Evolutionary conservation across 768 basidiomycete genomes (phyloP).

Genomic region (Omphalotus guepiniiformis): DNA sequence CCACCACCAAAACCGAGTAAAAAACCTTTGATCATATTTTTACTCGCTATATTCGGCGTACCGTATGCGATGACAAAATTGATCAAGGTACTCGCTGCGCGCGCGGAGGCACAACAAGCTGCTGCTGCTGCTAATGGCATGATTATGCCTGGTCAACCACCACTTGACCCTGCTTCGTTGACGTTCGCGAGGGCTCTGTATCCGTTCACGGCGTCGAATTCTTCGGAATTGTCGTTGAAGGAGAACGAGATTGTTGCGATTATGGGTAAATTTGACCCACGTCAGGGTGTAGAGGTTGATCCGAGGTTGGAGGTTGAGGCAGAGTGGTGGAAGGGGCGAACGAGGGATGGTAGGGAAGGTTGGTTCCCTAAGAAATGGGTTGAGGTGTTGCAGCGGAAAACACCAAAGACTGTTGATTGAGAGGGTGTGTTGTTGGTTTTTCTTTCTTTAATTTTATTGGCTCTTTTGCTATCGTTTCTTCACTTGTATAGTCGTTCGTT

Average conservation of each 20-base stretch:
- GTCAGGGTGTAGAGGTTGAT: constrained; percentile 64
- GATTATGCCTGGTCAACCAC: constrained; percentile 41
- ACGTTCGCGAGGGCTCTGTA: constrained; percentile 83
- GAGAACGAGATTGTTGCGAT: constrained; percentile 94
- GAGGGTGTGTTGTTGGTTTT: no score
- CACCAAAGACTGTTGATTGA: constrained; percentile 3
- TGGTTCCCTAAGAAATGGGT: constrained; percentile 96
- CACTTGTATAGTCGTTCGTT: no score
- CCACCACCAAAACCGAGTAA: constrained; percentile 63
- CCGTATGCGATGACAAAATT: constrained; percentile 93
- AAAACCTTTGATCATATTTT: constrained; percentile 90
- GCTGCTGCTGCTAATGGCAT: constrained; percentile 26
- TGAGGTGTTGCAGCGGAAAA: constrained; percentile 54
- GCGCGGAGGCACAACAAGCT: constrained; percentile 47
- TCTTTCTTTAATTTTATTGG: no score
- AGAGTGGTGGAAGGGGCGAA: constrained; percentile 96
- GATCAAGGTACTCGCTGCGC: constrained; percentile 69
- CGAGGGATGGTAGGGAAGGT: constrained; percentile 85
- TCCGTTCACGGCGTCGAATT: constrained; percentile 69
- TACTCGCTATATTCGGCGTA: constrained; percentile 88
- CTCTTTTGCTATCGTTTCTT: no score
- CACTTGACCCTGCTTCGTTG: constrained; percentile 74
- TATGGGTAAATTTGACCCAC: constrained; percentile 72
- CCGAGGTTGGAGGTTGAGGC: constrained; percentile 54
- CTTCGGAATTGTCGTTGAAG: constrained; percentile 74